Evolutionary conservation across 768 basidiomycete genomes (phyloP).

Genomic region (Termitomyces sp.): DNA sequence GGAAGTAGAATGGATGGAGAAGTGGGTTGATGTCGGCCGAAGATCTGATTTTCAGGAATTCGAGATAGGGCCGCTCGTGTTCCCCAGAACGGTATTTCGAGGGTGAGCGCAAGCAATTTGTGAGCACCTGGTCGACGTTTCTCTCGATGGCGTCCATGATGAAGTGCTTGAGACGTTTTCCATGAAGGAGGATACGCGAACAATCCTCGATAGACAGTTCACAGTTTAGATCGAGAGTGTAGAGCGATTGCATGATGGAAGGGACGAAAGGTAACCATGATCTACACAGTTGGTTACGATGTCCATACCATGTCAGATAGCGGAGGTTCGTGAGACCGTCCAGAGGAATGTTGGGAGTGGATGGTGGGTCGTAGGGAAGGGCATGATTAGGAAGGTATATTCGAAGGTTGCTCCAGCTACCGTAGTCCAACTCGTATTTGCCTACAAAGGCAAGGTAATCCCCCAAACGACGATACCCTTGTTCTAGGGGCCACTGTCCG

Average conservation of each 20-base stretch:
- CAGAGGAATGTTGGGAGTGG: conserved; percentile 4
- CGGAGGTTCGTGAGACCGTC: conserved; percentile 9
- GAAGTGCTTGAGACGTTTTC: conserved; percentile 3
- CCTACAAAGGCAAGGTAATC: conserved; percentile 5
- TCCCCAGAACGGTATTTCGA: conserved; percentile 2
- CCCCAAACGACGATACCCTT: conserved; percentile 10
- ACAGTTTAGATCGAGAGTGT: conserved; percentile 3
- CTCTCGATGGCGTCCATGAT: background rate
- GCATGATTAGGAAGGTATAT: conserved; percentile 1
- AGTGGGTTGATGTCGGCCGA: background rate
- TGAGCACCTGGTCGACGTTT: background rate
- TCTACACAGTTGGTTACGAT: conserved; percentile 2
- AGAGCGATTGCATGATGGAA: conserved; percentile 6
- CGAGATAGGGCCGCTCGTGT: conserved; percentile 4
- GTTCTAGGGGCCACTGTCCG: background rate
- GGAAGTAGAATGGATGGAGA: conserved; percentile 9
- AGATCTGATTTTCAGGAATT: conserved; percentile 1
- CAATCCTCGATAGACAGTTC: conserved; percentile 5
- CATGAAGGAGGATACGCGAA: conserved; percentile 2
- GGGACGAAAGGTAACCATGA: conserved; percentile 7
- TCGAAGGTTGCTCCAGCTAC: conserved; percentile 4
- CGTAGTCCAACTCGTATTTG: conserved; percentile 1
- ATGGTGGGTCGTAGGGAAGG: background rate
- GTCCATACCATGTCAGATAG: background rate
- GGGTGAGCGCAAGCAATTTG: background rate